These are phyloP conservation scores for Taiozyma sp. DNA, from an alignment of 1,139 yeast species.

Conservation along the genomic window DNA sequence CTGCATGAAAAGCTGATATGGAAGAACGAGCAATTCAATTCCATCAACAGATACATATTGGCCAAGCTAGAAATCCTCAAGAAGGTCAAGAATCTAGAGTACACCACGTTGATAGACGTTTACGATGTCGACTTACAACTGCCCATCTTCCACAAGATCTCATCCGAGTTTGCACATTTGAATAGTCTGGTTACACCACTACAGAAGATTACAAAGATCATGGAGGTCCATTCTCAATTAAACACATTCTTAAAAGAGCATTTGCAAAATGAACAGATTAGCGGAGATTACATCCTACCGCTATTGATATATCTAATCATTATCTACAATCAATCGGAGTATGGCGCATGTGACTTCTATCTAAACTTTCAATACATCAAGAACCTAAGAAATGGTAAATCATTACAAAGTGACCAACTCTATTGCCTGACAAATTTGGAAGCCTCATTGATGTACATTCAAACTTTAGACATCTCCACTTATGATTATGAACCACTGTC, in stretches of 20 bases:
- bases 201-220: slow-evolving; percentile 12
- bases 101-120: slow-evolving; percentile 16
- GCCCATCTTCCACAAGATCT: slow-evolving; percentile 3
- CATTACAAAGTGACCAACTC: slow-evolving; percentile 45
- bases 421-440: slow-evolving; percentile 62
- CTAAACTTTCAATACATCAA: slow-evolving; percentile 50
- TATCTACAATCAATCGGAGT: slow-evolving; percentile 27
- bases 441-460: slow-evolving; percentile 55
- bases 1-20: slow-evolving; percentile 13
- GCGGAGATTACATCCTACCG: slow-evolving; percentile 53
- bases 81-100: slow-evolving; percentile 13
- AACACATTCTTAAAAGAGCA: slow-evolving; percentile 7
- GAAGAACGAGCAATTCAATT: slow-evolving; percentile 12
- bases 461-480: slow-evolving; percentile 18
- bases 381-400: slow-evolving; percentile 46
- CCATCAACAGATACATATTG: slow-evolving; percentile 13
- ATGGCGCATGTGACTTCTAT: slow-evolving; percentile 35
- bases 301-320: slow-evolving; percentile 46
- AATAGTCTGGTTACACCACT: slow-evolving; percentile 8
- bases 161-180: neutral
- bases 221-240: slow-evolving; percentile 14
- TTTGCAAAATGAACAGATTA: slow-evolving; percentile 3
- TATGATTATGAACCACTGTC: slow-evolving; percentile 3
- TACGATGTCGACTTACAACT: slow-evolving; percentile 11
- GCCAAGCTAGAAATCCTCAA: slow-evolving; percentile 11